A percentile compares a stretch with the other conserved stretches of the same genome.
These are phyloP conservation scores for Ceratocystis lukuohia DNA, from an alignment of 2,329 filamentous ascomycete genomes.

Conservation along the genomic window DNA sequence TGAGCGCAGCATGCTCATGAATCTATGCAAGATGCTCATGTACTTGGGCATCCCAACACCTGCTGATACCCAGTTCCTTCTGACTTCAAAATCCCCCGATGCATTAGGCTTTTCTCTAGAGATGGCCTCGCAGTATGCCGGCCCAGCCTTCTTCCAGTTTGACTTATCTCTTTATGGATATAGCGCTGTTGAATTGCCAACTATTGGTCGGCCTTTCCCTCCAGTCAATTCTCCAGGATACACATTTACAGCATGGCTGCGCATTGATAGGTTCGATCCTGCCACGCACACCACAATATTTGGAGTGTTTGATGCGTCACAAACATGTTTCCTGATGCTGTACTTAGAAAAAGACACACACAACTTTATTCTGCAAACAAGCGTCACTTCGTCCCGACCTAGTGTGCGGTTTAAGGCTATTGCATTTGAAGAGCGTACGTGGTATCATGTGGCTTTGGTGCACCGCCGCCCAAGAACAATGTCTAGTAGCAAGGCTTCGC, in stretches of 20 bases:
- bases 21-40: slow-evolving; percentile 57
- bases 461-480: slow-evolving; percentile 68
- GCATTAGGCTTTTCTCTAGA: slow-evolving; percentile 58
- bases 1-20: slow-evolving; percentile 48
- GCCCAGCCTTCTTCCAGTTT: slow-evolving; percentile 82
- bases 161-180: slow-evolving; percentile 80
- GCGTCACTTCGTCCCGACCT: slow-evolving; percentile 69
- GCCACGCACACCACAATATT: slow-evolving; percentile 87
- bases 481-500: slow-evolving; percentile 63
- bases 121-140: slow-evolving; percentile 59
- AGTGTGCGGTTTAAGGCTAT: slow-evolving; percentile 87
- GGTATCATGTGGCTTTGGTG: slow-evolving; percentile 89
- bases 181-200: slow-evolving; percentile 78
- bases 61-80: slow-evolving; percentile 68
- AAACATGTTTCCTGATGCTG: slow-evolving; percentile 84
- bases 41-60: slow-evolving; percentile 63
- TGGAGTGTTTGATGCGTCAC: slow-evolving; percentile 80
- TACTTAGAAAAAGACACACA: slow-evolving; percentile 89
- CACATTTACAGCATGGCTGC: slow-evolving; percentile 79
- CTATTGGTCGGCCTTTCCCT: slow-evolving; percentile 74
- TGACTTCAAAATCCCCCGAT: slow-evolving; percentile 38
- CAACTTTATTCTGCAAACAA: slow-evolving; percentile 93
- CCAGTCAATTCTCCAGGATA: slow-evolving; percentile 70
- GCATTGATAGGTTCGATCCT: slow-evolving; percentile 74
- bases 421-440: slow-evolving; percentile 58